phyloP scores from a whole-genome alignment of 2,329 filamentous ascomycete species.

The Sporothrix sp. region DNA sequence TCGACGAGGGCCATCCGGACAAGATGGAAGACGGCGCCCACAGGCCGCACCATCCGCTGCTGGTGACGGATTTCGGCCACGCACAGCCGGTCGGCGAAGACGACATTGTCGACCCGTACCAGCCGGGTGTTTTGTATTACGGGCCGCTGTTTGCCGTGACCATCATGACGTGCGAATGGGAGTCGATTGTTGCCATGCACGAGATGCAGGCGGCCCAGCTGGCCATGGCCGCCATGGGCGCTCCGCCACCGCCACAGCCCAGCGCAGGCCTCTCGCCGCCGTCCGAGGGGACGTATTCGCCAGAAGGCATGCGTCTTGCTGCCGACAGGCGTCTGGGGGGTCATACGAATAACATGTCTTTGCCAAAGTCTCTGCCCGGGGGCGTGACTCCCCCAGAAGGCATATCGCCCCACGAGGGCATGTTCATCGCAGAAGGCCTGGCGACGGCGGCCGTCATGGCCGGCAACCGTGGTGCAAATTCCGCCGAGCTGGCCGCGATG shows the following conservation, averaged over 20 bases:
- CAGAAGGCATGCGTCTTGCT: not conserved
- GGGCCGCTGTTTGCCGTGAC: conserved; percentile 66
- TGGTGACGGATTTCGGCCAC: conserved; percentile 54
- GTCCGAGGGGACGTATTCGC: not conserved
- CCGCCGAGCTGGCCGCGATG: not conserved
- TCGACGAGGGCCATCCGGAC: not conserved
- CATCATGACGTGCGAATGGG: conserved; percentile 64
- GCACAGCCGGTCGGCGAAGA: conserved; percentile 42
- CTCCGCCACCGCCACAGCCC: not conserved
- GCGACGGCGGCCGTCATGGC: not conserved
- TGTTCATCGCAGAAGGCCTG: conserved; percentile 1
- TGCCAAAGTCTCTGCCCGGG: not conserved
- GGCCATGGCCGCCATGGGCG: conserved; percentile 18
- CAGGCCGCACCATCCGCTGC: conserved; percentile 18
- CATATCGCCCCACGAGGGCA: not conserved
- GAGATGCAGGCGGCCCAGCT: conserved; percentile 53
- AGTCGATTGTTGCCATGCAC: conserved; percentile 72
- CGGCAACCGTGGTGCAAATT: not conserved
- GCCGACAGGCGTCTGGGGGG: not conserved
- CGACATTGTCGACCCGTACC: conserved; percentile 66
- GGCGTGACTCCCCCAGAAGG: not conserved
- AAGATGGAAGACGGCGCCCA: not conserved
- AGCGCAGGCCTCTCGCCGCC: not conserved
- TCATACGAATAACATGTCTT: not conserved
- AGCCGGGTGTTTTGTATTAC: conserved; percentile 59